A percentile compares a stretch with the other conserved stretches of the same genome.
phyloP scores from a whole-genome alignment of 495 filamentous ascomycete species.

The Penicillium lagena region DNA sequence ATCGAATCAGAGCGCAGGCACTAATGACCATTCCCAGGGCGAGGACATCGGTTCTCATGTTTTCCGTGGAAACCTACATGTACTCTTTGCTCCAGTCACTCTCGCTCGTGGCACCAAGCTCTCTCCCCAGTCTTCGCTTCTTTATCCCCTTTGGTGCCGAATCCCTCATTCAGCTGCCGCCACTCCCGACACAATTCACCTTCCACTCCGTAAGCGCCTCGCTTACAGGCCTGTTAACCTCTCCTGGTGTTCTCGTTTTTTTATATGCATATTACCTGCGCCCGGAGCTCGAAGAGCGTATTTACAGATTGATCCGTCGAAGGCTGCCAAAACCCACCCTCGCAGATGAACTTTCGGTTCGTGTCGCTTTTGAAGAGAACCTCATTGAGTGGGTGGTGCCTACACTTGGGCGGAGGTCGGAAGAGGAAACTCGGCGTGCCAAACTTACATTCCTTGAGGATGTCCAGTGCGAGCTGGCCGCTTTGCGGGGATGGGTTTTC shows the following conservation, averaged over 20 bases:
- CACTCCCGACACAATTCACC: conserved; percentile 26
- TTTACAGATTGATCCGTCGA: conserved; percentile 38
- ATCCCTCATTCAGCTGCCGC: conserved; percentile 27
- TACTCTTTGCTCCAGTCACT: conserved; percentile 44
- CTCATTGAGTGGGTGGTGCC: conserved; percentile 44
- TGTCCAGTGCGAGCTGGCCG: conserved; percentile 26
- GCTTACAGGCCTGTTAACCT: conserved; percentile 19
- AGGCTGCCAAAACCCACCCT: conserved; percentile 36
- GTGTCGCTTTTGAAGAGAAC: conserved; percentile 41
- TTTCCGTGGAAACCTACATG: conserved; percentile 42
- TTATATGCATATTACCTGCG: conserved; percentile 32
- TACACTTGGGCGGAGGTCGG: conserved; percentile 32
- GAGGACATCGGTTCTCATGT: conserved; percentile 28
- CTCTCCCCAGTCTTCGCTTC: conserved; percentile 18
- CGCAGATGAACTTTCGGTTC: conserved; percentile 40
- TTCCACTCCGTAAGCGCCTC: conserved; percentile 19
- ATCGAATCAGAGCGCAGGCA: not conserved
- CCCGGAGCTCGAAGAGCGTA: conserved; percentile 34
- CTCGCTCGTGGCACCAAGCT: conserved; percentile 30
- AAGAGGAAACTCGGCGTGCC: conserved; percentile 34
- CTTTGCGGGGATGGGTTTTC: conserved; percentile 27
- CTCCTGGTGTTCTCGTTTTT: conserved; percentile 29
- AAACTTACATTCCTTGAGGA: conserved; percentile 34
- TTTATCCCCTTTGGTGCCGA: conserved; percentile 32
- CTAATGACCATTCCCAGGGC: conserved; percentile 21